These are phyloP conservation scores for Aspergillus aculeatus DNA, from an alignment of 2,329 filamentous ascomycete species.

Conservation along the genomic window DNA sequence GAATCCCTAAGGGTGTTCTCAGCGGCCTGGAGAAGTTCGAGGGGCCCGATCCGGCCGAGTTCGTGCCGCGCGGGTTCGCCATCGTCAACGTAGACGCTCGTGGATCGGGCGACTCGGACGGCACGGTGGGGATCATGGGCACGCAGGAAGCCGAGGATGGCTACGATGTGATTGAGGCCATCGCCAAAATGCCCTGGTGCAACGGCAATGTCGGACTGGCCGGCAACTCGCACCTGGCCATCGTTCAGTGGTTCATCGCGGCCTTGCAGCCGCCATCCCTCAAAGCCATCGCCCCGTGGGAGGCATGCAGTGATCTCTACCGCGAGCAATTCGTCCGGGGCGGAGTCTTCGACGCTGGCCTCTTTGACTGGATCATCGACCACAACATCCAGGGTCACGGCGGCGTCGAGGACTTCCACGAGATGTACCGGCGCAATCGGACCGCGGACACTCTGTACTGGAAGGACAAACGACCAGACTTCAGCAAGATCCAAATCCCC, in stretches of 20 bases:
- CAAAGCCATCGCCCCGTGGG: conserved; percentile 2
- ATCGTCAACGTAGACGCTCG: conserved; percentile 3
- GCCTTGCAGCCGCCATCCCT: conserved; percentile 3
- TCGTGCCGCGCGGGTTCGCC: conserved; percentile 4
- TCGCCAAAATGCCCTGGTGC: conserved; percentile 7
- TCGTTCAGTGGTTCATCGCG: conserved; percentile 6
- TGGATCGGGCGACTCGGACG: conserved; percentile 2
- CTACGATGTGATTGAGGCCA: conserved; percentile 2
- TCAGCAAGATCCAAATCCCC: background rate
- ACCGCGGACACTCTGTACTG: background rate
- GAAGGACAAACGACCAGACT: conserved; percentile 8
- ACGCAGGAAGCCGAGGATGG: conserved; percentile 6
- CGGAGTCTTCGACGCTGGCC: background rate
- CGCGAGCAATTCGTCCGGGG: conserved; percentile 4
- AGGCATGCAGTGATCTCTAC: conserved; percentile 4
- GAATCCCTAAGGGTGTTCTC: background rate
- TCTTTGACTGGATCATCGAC: conserved; percentile 11
- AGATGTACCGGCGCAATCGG: conserved; percentile 5
- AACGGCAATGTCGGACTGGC: conserved; percentile 2
- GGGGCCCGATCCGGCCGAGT: conserved; percentile 6
- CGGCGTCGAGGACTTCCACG: conserved; percentile 8
- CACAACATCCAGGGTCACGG: conserved; percentile 8
- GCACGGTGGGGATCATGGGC: conserved; percentile 3
- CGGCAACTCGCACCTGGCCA: conserved; percentile 4
- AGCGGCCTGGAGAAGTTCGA: conserved; percentile 4